A percentile compares a stretch with the other conserved stretches of the same genome.
These are phyloP conservation scores for Fusarium concolor DNA, from an alignment of 2,329 filamentous ascomycete species.

Conservation along the genomic window DNA sequence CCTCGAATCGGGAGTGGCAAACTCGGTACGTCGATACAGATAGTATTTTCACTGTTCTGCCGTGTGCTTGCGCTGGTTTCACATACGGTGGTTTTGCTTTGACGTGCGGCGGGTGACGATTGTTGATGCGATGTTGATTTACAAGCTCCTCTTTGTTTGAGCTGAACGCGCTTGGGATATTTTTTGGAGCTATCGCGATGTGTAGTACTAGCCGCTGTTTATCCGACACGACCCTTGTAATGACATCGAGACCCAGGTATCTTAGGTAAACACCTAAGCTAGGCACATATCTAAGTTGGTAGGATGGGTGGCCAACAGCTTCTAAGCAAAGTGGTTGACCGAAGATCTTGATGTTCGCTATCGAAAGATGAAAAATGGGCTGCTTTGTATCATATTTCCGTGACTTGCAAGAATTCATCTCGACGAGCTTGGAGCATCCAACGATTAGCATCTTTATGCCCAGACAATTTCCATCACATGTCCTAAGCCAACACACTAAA, in stretches of 20 bases:
- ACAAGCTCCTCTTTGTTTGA: slow-evolving; percentile 32
- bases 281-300: no score
- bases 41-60: slow-evolving; percentile 17
- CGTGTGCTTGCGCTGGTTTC: slow-evolving; percentile 7
- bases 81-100: slow-evolving; percentile 22
- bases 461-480: not conserved
- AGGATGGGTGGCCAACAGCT: not conserved
- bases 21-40: slow-evolving; percentile 17
- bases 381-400: not conserved
- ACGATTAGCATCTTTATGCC: not conserved
- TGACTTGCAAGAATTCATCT: not conserved
- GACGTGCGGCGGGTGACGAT: slow-evolving; percentile 24
- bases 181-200: slow-evolving; percentile 49
- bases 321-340: not conserved
- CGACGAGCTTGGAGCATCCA: not conserved
- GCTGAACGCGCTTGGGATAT: slow-evolving; percentile 44
- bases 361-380: not conserved
- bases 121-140: slow-evolving; percentile 32
- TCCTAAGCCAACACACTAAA: not conserved
- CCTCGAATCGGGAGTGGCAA: slow-evolving; percentile 20
- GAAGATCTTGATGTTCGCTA: not conserved
- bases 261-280: no score
- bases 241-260: not conserved
- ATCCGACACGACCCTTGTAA: slow-evolving; percentile 29
- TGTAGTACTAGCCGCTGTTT: slow-evolving; percentile 40